phyloP scores from a whole-genome alignment of 2,329 filamentous ascomycete species.

The Cercospora sesami region DNA sequence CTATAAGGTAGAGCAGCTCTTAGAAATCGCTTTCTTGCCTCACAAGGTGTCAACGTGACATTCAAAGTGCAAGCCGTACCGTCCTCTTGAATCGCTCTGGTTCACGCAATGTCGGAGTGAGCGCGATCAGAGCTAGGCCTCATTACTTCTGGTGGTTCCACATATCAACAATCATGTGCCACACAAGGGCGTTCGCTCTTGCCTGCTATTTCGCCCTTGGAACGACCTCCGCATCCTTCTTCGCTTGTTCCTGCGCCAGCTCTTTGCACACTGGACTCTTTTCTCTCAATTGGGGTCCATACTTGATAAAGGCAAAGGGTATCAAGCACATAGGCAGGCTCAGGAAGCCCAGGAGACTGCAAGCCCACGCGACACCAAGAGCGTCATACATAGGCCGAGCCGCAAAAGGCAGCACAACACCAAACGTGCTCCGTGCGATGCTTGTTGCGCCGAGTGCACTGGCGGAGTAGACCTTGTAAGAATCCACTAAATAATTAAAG shows the following conservation, averaged over 20 bases:
- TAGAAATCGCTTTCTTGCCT: not conserved
- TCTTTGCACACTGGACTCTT: constrained; percentile 64
- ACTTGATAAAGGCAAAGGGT: constrained; percentile 60
- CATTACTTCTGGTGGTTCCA: not conserved
- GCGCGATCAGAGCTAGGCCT: not conserved
- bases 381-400: constrained; percentile 61
- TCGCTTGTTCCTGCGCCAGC: constrained; percentile 52
- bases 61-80: not conserved
- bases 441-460: constrained; percentile 38
- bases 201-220: not conserved
- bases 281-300: constrained; percentile 55
- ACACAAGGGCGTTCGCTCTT: not conserved
- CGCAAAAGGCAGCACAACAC: constrained; percentile 55
- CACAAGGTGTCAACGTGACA: not conserved
- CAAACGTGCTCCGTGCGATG: constrained; percentile 21
- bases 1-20: not conserved
- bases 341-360: constrained; percentile 52
- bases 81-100: not conserved
- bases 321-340: constrained; percentile 54
- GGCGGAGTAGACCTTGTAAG: constrained; percentile 48
- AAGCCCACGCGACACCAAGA: constrained; percentile 69
- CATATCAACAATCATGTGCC: not conserved
- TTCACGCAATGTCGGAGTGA: not conserved
- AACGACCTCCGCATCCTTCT: not conserved
- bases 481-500: constrained; percentile 52